Conservation (phyloP, 768 basidiomycete species). For the Sporobolomyces pararoseus region DNA sequence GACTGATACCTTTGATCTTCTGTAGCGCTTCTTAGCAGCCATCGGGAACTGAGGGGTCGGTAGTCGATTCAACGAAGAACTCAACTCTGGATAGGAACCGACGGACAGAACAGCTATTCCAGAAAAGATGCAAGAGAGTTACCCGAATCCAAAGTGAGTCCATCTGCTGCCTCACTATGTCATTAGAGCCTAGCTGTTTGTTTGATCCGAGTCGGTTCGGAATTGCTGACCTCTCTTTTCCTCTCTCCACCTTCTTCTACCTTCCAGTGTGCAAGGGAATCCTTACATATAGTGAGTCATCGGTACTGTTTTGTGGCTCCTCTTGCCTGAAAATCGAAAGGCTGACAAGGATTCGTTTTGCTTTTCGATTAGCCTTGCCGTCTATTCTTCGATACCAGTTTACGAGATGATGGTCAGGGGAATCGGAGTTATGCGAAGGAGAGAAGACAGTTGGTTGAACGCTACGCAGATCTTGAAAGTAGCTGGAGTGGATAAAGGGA, state of each 20-base stretch:
- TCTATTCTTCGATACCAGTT: slow-evolving; percentile 46
- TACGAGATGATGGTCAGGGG: slow-evolving; percentile 57
- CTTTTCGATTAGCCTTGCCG: slow-evolving; percentile 45
- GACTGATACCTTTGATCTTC: too few species aligned
- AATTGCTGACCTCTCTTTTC: background rate
- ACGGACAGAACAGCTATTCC: too few species aligned
- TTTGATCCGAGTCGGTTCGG: background rate
- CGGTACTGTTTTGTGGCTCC: too few species aligned
- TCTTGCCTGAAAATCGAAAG: background rate
- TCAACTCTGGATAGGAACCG: too few species aligned
- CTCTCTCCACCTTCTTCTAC: background rate
- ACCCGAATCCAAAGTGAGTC: slow-evolving; percentile 37
- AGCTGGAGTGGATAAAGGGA: slow-evolving; percentile 93
- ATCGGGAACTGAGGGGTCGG: too few species aligned
- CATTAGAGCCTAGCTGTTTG: too few species aligned
- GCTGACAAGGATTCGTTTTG: background rate
- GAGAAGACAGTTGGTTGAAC: slow-evolving; percentile 92
- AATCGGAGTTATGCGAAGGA: slow-evolving; percentile 95
- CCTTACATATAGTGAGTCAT: slow-evolving; percentile 40
- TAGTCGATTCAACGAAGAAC: too few species aligned
- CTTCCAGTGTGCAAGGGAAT: slow-evolving; percentile 37
- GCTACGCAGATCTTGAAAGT: slow-evolving; percentile 99
- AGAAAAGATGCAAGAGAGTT: slow-evolving; percentile 21
- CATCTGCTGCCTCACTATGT: background rate
- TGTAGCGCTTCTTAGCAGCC: too few species aligned